phyloP scores from a whole-genome alignment of 164 flowering plant genomes.

The Dillenia suffruticosa region DNA sequence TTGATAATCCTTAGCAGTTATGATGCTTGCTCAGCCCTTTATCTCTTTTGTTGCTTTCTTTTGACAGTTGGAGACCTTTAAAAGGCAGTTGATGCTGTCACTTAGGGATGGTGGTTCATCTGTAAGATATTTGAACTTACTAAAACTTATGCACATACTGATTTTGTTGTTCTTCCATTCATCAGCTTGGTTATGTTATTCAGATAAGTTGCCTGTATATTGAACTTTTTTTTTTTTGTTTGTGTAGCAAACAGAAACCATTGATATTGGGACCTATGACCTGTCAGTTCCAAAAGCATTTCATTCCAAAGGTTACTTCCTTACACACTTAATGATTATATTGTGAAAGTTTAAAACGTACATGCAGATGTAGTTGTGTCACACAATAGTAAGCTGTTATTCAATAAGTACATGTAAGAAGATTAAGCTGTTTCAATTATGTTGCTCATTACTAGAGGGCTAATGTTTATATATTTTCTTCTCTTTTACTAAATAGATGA shows the following conservation, averaged over 20 bases:
- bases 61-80: constrained; percentile 89
- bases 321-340: neutral
- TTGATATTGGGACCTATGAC: constrained; percentile 82
- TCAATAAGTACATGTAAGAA: neutral
- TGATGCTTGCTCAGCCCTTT: no score
- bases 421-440: neutral
- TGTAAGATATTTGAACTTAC: constrained; percentile 38
- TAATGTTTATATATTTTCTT: neutral
- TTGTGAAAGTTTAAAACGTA: neutral
- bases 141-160: no score
- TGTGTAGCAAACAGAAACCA: constrained; percentile 70
- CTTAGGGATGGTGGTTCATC: constrained; percentile 67
- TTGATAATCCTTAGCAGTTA: neutral
- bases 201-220: no score
- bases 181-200: no score
- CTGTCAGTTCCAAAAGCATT: constrained; percentile 56
- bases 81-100: constrained; percentile 90
- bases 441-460: neutral
- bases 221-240: no score
- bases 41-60: constrained; percentile 1
- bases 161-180: neutral
- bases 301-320: constrained; percentile 43
- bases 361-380: neutral
- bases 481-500: constrained; percentile 36
- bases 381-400: neutral